A percentile compares a stretch with the other conserved stretches of the same genome.
Evolutionary conservation across 2,329 filamentous ascomycete species (phyloP).

Genomic region (Stachybotrys chlorohalonatus): DNA sequence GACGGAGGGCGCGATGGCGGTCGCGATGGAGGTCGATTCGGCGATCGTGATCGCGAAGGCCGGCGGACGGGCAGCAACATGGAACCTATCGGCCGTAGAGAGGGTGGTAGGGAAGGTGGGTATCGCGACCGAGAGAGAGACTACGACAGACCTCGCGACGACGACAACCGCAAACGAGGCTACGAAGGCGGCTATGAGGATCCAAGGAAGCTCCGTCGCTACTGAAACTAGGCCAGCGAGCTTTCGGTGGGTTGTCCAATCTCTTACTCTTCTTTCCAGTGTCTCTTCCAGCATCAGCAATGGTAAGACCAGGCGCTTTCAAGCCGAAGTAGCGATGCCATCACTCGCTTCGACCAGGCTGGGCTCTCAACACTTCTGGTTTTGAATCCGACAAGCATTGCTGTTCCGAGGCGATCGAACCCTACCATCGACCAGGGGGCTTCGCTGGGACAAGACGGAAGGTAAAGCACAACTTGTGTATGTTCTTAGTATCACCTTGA

Average conservation of each 20-base stretch:
- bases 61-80: conserved; percentile 68
- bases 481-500: not conserved
- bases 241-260: conserved; percentile 15
- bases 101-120: conserved; percentile 31
- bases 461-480: conserved; percentile 9
- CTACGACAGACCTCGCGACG: conserved; percentile 47
- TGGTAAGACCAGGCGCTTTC: conserved; percentile 6
- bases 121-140: conserved; percentile 39
- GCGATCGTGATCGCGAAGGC: conserved; percentile 41
- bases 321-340: no score
- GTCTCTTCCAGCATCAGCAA: conserved; percentile 10
- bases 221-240: conserved; percentile 26
- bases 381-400: no score
- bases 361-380: no score
- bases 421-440: not conserved
- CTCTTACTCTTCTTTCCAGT: conserved; percentile 10
- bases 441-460: conserved; percentile 6
- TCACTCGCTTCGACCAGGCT: no score
- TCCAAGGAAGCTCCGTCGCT: conserved; percentile 55
- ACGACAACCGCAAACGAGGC: conserved; percentile 55
- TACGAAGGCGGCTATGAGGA: conserved; percentile 81
- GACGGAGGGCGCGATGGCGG: conserved; percentile 40
- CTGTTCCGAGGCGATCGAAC: not conserved
- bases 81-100: conserved; percentile 67
- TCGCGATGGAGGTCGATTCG: conserved; percentile 28